Conservation (phyloP, 2,329 filamentous ascomycete species). For the Rosellinia necatrix region DNA sequence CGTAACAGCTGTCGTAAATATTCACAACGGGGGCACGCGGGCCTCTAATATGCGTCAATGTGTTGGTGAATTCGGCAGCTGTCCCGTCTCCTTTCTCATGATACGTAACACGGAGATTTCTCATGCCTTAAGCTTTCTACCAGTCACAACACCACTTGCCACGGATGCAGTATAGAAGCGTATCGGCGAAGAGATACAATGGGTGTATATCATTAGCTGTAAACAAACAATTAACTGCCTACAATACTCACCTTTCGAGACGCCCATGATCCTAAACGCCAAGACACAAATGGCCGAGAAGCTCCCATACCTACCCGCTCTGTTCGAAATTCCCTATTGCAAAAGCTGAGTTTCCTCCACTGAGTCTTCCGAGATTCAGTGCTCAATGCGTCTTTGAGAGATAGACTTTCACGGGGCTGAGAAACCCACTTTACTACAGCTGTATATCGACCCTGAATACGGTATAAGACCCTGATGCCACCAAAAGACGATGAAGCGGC, state of each 20-base stretch:
- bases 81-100: too few species aligned
- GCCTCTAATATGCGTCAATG: too few species aligned
- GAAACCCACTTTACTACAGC: background rate
- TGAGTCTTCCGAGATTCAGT: background rate
- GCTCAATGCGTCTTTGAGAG: background rate
- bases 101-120: too few species aligned
- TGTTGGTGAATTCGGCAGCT: too few species aligned
- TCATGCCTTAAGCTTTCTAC: too few species aligned
- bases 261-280: background rate
- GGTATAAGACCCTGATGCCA: constrained; percentile 7
- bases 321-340: background rate
- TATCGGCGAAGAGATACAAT: too few species aligned
- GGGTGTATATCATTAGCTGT: background rate
- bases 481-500: background rate
- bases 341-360: background rate
- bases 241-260: background rate
- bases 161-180: too few species aligned
- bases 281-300: background rate
- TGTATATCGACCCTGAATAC: background rate
- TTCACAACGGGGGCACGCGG: too few species aligned
- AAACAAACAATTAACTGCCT: background rate
- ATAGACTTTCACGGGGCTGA: background rate
- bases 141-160: too few species aligned
- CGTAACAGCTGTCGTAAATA: too few species aligned
- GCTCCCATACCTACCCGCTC: background rate